These are phyloP conservation scores for Abelmoschus esculentus DNA, from an alignment of 345 rosid genomes.

Conservation along the genomic window DNA sequence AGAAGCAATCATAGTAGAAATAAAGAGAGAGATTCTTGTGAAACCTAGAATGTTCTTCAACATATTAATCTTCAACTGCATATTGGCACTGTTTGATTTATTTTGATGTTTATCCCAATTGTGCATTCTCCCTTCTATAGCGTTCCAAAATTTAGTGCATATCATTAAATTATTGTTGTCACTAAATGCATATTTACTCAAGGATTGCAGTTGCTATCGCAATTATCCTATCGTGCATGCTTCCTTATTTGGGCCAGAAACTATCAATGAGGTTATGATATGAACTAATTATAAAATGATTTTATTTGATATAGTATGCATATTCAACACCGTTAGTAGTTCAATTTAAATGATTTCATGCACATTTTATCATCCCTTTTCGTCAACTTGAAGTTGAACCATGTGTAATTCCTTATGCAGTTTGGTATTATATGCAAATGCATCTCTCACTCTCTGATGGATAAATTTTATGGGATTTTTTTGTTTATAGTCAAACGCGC, in stretches of 20 bases:
- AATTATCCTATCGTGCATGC: neutral
- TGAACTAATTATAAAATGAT: neutral
- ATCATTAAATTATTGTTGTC: neutral
- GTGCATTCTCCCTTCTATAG: neutral
- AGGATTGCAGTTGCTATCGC: neutral
- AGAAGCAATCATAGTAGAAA: neutral
- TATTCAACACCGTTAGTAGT: neutral
- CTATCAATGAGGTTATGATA: neutral
- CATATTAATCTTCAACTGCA: neutral
- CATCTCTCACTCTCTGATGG: neutral
- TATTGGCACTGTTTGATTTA: neutral
- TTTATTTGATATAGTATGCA: neutral
- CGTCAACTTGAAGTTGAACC: neutral
- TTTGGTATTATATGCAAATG: neutral
- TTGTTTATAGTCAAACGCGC: neutral
- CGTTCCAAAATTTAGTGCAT: neutral
- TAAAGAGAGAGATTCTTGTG: neutral
- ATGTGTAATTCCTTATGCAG: neutral
- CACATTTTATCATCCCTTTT: neutral
- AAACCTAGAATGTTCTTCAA: neutral
- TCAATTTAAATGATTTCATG: neutral
- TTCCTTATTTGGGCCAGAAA: no score
- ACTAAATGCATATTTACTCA: neutral
- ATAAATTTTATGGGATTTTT: no score
- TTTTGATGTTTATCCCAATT: neutral